These are phyloP conservation scores for Akebia trifoliata DNA, from an alignment of 164 flowering plant species.

Conservation along the genomic window DNA sequence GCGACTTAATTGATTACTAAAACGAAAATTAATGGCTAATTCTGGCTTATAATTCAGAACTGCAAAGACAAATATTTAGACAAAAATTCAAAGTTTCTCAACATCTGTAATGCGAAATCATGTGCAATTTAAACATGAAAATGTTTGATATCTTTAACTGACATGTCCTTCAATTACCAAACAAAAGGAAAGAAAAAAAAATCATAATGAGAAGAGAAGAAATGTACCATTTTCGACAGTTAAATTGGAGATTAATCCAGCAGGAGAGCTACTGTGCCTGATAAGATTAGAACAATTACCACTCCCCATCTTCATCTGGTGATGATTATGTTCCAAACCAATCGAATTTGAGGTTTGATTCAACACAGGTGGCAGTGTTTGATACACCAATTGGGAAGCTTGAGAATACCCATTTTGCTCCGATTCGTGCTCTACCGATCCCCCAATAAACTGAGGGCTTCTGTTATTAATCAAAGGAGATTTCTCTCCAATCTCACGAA, in stretches of 20 bases:
- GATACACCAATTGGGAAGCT: constrained; percentile 18
- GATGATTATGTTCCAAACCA: constrained; percentile 21
- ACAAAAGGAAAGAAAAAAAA: background rate
- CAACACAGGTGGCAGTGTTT: constrained; percentile 15
- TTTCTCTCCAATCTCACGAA: constrained; percentile 16
- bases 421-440: background rate
- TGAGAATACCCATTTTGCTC: constrained; percentile 17
- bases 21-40: no score
- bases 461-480: constrained; percentile 5
- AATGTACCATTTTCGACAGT: constrained; percentile 52
- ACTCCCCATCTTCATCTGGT: constrained; percentile 28
- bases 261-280: constrained; percentile 89
- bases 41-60: no score
- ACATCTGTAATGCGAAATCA: background rate
- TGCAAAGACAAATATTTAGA: no score
- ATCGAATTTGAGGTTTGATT: constrained; percentile 25
- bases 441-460: constrained; percentile 12
- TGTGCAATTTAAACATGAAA: background rate
- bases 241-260: constrained; percentile 59
- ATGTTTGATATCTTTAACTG: background rate
- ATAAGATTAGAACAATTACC: constrained; percentile 44
- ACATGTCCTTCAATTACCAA: background rate
- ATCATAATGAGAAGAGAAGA: constrained; percentile 2
- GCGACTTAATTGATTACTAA: no score
- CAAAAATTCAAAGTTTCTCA: background rate